phyloP scores from a whole-genome alignment of 2,329 filamentous ascomycete species.

The Cordyceps fumosorosea region DNA sequence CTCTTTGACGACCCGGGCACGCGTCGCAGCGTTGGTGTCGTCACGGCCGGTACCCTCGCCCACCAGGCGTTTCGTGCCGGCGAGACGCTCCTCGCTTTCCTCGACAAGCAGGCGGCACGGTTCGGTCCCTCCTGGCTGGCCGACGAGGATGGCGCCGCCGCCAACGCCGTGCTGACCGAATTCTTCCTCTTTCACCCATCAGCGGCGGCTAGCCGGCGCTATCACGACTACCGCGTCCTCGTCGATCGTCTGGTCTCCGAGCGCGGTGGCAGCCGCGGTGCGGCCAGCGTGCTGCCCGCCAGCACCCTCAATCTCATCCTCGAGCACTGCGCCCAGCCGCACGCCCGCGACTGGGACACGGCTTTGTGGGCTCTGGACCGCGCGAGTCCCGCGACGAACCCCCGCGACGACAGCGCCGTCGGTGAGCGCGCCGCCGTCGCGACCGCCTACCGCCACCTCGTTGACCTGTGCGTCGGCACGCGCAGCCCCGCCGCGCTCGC shows the following conservation, averaged over 20 bases:
- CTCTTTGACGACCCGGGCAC: slow-evolving; percentile 33
- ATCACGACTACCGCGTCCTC: slow-evolving; percentile 24
- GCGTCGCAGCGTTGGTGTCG: slow-evolving; percentile 31
- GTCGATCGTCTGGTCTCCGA: slow-evolving; percentile 19
- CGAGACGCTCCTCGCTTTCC: slow-evolving; percentile 30
- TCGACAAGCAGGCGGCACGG: slow-evolving; percentile 32
- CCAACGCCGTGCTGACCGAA: slow-evolving; percentile 35
- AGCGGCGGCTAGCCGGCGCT: slow-evolving; percentile 13
- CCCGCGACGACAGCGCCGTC: slow-evolving; percentile 9
- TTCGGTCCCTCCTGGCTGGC: slow-evolving; percentile 43
- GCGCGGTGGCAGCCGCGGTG: slow-evolving; percentile 13
- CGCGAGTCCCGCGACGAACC: slow-evolving; percentile 1
- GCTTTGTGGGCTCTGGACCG: slow-evolving; percentile 26
- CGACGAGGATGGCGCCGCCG: slow-evolving; percentile 22
- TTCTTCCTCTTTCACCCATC: slow-evolving; percentile 33
- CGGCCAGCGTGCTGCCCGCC: slow-evolving; percentile 22
- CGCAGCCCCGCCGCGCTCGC: slow-evolving; percentile 26
- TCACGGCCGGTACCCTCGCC: slow-evolving; percentile 38
- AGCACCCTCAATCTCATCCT: slow-evolving; percentile 34
- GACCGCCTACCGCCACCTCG: slow-evolving; percentile 32
- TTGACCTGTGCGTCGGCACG: slow-evolving; percentile 28
- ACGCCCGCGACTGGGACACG: slow-evolving; percentile 23
- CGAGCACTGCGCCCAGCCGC: slow-evolving; percentile 21
- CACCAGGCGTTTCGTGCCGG: slow-evolving; percentile 33
- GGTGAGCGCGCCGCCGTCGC: slow-evolving; percentile 21